These are phyloP conservation scores for Trypanosoma scelopori DNA, from an alignment of 208 protist species.

Conservation along the genomic window DNA sequence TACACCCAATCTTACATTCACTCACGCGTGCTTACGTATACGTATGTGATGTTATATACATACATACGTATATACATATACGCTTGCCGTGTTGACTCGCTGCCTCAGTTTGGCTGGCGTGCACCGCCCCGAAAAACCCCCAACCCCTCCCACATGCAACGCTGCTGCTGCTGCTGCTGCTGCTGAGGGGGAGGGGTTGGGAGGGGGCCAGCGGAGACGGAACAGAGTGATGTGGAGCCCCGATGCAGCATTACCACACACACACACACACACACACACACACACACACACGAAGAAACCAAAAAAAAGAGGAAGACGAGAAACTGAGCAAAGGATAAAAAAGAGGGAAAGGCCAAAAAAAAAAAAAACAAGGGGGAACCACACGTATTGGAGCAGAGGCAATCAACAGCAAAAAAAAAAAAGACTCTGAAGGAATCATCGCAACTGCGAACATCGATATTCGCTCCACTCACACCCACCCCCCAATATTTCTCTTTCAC, in stretches of 20 bases:
- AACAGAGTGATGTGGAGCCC: too few relatives aligned
- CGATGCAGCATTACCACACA: too few relatives aligned
- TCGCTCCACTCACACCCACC: not conserved
- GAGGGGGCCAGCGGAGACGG: too few relatives aligned
- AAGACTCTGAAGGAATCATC: not conserved
- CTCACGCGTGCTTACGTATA: not conserved
- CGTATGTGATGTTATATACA: not conserved
- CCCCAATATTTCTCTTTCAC: not conserved
- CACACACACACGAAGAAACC: not conserved
- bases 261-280: not conserved
- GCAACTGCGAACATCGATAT: not conserved
- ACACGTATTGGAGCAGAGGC: not conserved
- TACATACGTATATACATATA: slow-evolving; percentile 4
- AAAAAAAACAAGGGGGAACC: not conserved
- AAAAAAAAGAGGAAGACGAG: slow-evolving; percentile 23
- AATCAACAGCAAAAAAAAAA: not conserved
- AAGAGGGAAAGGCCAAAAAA: slow-evolving; percentile 15
- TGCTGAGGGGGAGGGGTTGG: too few relatives aligned
- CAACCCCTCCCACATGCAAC: too few relatives aligned
- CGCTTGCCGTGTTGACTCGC: too few relatives aligned
- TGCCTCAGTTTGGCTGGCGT: too few relatives aligned
- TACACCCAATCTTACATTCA: slow-evolving; percentile 4
- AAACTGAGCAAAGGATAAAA: slow-evolving; percentile 9
- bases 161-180: too few relatives aligned
- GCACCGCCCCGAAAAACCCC: too few relatives aligned